Conservation (phyloP, 2,329 filamentous ascomycete genomes). For the Talaromyces sp. region DNA sequence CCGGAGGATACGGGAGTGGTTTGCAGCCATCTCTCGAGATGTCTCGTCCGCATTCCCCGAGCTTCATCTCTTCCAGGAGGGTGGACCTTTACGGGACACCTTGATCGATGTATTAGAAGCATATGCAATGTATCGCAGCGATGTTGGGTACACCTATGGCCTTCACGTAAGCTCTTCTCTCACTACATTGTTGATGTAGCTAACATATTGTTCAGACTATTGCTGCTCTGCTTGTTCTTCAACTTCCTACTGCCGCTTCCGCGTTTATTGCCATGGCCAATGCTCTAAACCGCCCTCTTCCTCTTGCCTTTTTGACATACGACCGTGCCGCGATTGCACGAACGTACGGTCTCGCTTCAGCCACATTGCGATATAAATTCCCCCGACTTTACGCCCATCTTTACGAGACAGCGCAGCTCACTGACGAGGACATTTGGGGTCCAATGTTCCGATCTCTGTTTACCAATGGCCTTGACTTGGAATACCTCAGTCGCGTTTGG, state of each 20-base stretch:
- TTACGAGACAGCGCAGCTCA: conserved; percentile 37
- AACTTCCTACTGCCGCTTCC: conserved; percentile 50
- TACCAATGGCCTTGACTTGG: conserved; percentile 50
- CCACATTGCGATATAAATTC: conserved; percentile 57
- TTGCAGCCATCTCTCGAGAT: conserved; percentile 53
- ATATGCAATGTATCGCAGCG: conserved; percentile 61
- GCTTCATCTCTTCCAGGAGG: conserved; percentile 55
- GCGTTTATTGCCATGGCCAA: conserved; percentile 61
- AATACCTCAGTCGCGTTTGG: conserved; percentile 56
- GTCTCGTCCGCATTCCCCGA: conserved; percentile 56
- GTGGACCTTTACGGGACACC: conserved; percentile 53
- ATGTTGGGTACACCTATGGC: conserved; percentile 59
- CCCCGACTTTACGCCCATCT: conserved; percentile 54
- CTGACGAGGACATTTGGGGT: conserved; percentile 48
- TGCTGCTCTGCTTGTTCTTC: conserved; percentile 57
- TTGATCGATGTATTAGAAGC: conserved; percentile 59
- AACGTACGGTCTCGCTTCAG: conserved; percentile 54
- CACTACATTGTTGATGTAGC: conserved; percentile 1
- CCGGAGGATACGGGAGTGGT: conserved; percentile 49
- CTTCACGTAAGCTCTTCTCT: conserved; percentile 48
- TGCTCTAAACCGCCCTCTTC: conserved; percentile 58
- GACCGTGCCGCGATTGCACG: conserved; percentile 55
- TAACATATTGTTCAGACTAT: conserved; percentile 39
- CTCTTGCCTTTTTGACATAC: conserved; percentile 58
- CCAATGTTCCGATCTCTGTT: conserved; percentile 55